Evolutionary conservation across 495 filamentous ascomycete genomes (phyloP).

Genomic region (Aspergillus nanangensis): DNA sequence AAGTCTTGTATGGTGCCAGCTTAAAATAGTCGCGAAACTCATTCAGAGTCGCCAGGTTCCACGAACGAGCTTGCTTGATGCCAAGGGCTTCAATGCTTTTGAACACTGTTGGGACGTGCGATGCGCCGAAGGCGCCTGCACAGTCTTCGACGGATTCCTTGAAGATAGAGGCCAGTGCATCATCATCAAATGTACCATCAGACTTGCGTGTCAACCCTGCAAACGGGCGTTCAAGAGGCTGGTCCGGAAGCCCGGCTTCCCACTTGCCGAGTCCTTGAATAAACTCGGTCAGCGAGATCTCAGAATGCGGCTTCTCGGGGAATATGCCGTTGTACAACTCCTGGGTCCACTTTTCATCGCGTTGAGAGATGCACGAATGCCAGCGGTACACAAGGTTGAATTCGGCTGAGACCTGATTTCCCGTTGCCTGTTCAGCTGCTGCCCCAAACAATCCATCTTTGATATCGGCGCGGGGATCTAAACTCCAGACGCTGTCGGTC

Average conservation of each 20-base stretch:
- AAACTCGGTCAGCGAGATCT: slow-evolving; percentile 54
- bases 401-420: slow-evolving; percentile 75
- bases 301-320: slow-evolving; percentile 39
- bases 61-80: slow-evolving; percentile 76
- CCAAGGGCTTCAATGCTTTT: slow-evolving; percentile 77
- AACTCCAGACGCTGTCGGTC: slow-evolving; percentile 65
- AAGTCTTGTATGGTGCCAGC: slow-evolving; percentile 67
- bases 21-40: slow-evolving; percentile 83
- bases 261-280: slow-evolving; percentile 55
- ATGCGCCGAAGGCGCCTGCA: slow-evolving; percentile 59
- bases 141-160: slow-evolving; percentile 58
- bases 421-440: slow-evolving; percentile 39
- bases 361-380: slow-evolving; percentile 71
- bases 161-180: slow-evolving; percentile 65
- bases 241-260: slow-evolving; percentile 50
- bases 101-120: slow-evolving; percentile 70
- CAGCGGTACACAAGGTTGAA: slow-evolving; percentile 76
- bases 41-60: slow-evolving; percentile 81
- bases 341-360: slow-evolving; percentile 72
- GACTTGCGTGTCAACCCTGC: slow-evolving; percentile 53
- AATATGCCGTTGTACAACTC: slow-evolving; percentile 62
- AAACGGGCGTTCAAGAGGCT: slow-evolving; percentile 63
- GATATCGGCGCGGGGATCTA: slow-evolving; percentile 66
- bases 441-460: slow-evolving; percentile 30
- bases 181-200: slow-evolving; percentile 61